Evolutionary conservation across 495 filamentous ascomycete genomes (phyloP).

Genomic region (Friedmanniomyces endolithicus): DNA sequence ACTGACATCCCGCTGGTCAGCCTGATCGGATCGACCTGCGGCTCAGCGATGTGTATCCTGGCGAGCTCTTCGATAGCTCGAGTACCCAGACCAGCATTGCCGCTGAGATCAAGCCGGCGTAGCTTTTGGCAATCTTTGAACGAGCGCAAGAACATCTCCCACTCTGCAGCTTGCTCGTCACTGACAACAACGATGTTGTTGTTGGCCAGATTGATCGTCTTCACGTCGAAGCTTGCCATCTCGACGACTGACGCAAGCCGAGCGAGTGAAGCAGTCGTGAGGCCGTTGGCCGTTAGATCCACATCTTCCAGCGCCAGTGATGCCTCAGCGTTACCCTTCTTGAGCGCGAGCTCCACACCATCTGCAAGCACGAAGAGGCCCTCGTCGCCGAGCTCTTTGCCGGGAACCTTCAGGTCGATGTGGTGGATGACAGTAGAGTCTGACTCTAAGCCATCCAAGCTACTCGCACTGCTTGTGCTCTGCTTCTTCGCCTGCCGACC

Average conservation of each 20-base stretch:
- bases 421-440: conserved; percentile 13
- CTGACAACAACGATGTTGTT: conserved; percentile 33
- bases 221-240: conserved; percentile 32
- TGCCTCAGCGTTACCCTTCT: conserved; percentile 25
- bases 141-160: conserved; percentile 35
- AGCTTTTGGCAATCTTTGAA: conserved; percentile 36
- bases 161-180: conserved; percentile 29
- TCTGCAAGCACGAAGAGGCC: conserved; percentile 34
- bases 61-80: conserved; percentile 36
- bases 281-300: conserved; percentile 33
- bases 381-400: conserved; percentile 35
- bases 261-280: conserved; percentile 32
- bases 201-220: conserved; percentile 37
- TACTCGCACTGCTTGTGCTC: conserved; percentile 3
- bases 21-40: conserved; percentile 10
- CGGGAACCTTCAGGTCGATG: conserved; percentile 38
- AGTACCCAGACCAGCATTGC: conserved; percentile 31
- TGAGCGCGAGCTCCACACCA: conserved; percentile 31
- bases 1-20: not conserved
- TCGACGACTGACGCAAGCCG: conserved; percentile 33
- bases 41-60: conserved; percentile 33
- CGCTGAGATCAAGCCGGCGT: conserved; percentile 35
- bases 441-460: not conserved
- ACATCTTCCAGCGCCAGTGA: conserved; percentile 36
- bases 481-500: conserved; percentile 11